Conservation (phyloP, 2,329 filamentous ascomycete species). For the Falciphora oryzae region DNA sequence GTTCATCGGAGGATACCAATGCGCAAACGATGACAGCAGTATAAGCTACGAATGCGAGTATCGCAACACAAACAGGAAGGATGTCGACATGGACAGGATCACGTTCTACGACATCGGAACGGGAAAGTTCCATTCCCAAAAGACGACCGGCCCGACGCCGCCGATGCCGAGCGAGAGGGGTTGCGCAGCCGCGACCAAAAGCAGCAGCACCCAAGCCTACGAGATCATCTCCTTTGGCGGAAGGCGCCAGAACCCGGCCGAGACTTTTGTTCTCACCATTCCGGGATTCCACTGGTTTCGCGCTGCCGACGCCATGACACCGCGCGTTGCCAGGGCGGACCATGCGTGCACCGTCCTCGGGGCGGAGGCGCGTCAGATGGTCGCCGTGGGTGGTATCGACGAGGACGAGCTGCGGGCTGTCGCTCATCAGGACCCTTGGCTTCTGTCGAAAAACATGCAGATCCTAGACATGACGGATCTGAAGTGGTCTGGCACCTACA, state of each 20-base stretch:
- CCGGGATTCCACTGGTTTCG: background rate
- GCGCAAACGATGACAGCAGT: background rate
- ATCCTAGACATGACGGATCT: constrained; percentile 3
- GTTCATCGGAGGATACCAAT: background rate
- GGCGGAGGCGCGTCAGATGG: background rate
- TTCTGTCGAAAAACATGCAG: background rate
- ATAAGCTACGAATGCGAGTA: no score
- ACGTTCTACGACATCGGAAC: constrained; percentile 4
- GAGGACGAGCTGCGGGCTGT: background rate
- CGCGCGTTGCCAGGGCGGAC: background rate
- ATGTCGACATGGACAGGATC: background rate
- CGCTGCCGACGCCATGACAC: background rate
- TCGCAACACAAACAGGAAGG: background rate
- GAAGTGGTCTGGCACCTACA: background rate
- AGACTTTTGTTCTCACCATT: background rate
- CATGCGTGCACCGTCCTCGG: background rate
- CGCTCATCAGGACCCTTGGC: background rate
- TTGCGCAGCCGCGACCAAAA: background rate
- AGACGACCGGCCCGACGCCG: background rate
- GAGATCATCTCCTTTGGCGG: background rate
- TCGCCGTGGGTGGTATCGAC: background rate
- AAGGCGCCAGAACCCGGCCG: background rate
- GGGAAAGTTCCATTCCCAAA: background rate
- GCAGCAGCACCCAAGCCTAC: background rate
- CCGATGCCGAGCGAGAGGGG: background rate